Conservation (phyloP, 352 stramenopile genomes). For the Phytophthora pinifolia region DNA sequence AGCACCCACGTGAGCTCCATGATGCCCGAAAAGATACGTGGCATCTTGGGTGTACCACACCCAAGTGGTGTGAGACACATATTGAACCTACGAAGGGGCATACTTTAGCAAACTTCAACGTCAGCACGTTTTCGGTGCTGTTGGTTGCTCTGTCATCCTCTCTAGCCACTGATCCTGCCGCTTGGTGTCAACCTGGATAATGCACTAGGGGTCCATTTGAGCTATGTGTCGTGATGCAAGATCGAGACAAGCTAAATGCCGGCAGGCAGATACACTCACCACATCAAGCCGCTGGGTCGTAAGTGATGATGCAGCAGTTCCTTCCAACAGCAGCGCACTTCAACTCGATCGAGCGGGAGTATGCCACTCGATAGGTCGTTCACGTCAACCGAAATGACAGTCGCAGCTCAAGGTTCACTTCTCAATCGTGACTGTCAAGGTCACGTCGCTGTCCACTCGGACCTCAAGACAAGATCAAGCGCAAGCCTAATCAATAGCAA, state of each 20-base stretch:
- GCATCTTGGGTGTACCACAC: not conserved
- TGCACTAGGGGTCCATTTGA: too few relatives aligned
- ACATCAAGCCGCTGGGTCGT: not conserved
- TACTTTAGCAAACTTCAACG: too few relatives aligned
- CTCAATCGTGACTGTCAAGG: constrained; percentile 11
- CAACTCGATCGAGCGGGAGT: not conserved
- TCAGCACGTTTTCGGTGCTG: too few relatives aligned
- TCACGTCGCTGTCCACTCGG: constrained; percentile 3
- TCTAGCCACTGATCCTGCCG: too few relatives aligned
- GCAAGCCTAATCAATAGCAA: constrained; percentile 15
- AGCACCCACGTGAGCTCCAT: constrained; percentile 54
- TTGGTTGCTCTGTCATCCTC: too few relatives aligned
- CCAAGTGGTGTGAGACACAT: not conserved
- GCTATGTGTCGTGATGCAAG: too few relatives aligned
- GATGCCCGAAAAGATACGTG: constrained; percentile 31
- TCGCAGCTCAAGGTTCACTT: constrained; percentile 15
- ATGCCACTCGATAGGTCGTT: constrained; percentile 17
- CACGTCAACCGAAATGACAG: constrained; percentile 23
- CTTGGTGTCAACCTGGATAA: too few relatives aligned
- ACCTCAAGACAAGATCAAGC: not conserved
- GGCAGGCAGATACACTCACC: too few relatives aligned
- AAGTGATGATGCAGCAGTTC: constrained; percentile 27
- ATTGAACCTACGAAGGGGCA: not conserved
- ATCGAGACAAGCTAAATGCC: too few relatives aligned
- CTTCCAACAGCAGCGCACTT: not conserved